Conservation (phyloP, 495 filamentous ascomycete species). For the Recurvomyces mirabilis region DNA sequence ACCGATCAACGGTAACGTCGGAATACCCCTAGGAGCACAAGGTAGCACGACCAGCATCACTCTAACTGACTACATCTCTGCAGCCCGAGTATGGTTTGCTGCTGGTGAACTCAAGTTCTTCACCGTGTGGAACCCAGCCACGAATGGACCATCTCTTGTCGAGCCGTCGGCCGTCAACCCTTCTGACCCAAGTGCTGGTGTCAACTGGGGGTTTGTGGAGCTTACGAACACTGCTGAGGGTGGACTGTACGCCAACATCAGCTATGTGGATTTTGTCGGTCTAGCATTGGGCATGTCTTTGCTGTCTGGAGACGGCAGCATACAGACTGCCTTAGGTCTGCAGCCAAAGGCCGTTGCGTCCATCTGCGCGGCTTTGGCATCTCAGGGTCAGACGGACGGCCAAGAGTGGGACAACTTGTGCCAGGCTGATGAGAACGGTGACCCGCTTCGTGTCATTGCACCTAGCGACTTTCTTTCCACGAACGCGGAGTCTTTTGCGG, state of each 20-base stretch:
- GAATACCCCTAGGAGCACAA: constrained; percentile 24
- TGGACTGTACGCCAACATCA: constrained; percentile 37
- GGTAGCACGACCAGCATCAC: constrained; percentile 32
- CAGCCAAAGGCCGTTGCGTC: constrained; percentile 21
- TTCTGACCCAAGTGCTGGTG: constrained; percentile 31
- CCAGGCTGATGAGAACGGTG: constrained; percentile 23
- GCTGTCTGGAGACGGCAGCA: constrained; percentile 24
- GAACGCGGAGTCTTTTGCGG: constrained; percentile 23
- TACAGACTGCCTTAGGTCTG: constrained; percentile 31
- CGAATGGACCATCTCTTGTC: constrained; percentile 28
- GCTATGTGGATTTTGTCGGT: constrained; percentile 40
- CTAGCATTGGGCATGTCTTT: constrained; percentile 34
- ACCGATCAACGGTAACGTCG: constrained; percentile 25
- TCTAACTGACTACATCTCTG: constrained; percentile 31
- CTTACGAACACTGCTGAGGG: constrained; percentile 31
- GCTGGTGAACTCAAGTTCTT: constrained; percentile 35
- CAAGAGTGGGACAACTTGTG: constrained; percentile 35
- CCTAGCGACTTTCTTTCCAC: constrained; percentile 29
- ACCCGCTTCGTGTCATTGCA: constrained; percentile 31
- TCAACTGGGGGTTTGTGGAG: constrained; percentile 41
- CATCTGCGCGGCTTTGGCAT: constrained; percentile 32
- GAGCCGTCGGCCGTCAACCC: constrained; percentile 36
- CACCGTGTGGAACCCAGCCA: constrained; percentile 22
- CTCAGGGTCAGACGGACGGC: constrained; percentile 29
- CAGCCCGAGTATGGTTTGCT: constrained; percentile 36